A percentile compares a stretch with the other conserved stretches of the same genome.
phyloP scores from a whole-genome alignment of 768 basidiomycete genomes.

The Suillus weaverae region DNA sequence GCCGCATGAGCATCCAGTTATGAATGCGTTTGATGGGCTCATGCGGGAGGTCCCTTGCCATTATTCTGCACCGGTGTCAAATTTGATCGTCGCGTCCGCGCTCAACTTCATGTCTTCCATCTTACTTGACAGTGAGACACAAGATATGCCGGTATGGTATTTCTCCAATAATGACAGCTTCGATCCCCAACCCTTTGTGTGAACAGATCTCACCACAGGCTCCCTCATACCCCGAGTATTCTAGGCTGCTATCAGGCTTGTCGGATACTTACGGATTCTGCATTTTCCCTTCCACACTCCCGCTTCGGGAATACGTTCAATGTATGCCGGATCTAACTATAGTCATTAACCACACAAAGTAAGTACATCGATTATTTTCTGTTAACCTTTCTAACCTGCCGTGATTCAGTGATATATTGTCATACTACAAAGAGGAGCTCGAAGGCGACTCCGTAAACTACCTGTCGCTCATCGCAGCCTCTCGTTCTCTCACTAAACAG shows the following conservation, averaged over 20 bases:
- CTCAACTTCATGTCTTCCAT: conserved; percentile 37
- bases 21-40: conserved; percentile 36
- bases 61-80: conserved; percentile 31
- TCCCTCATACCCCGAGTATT: conserved; percentile 27
- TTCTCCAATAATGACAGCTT: not conserved
- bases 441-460: conserved; percentile 33
- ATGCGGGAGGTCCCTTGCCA: conserved; percentile 30
- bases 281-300: conserved; percentile 35
- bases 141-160: conserved; percentile 26
- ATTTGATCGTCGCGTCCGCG: conserved; percentile 37
- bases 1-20: conserved; percentile 29
- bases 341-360: conserved; percentile 40
- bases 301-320: conserved; percentile 36
- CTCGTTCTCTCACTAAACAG: conserved; percentile 22
- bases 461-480: conserved; percentile 30
- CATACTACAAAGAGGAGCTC: conserved; percentile 38
- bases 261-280: conserved; percentile 37
- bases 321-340: conserved; percentile 37
- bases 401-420: conserved; percentile 29
- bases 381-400: not conserved
- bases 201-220: conserved; percentile 21
- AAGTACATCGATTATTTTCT: conserved; percentile 11
- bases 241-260: conserved; percentile 32
- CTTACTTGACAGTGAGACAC: conserved; percentile 33
- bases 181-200: not conserved